Evolutionary conservation across 2,329 filamentous ascomycete genomes (phyloP), one percentile per base, ranked within the genome.

Genomic region (Talaromyces albobiverticillius): DNA sequence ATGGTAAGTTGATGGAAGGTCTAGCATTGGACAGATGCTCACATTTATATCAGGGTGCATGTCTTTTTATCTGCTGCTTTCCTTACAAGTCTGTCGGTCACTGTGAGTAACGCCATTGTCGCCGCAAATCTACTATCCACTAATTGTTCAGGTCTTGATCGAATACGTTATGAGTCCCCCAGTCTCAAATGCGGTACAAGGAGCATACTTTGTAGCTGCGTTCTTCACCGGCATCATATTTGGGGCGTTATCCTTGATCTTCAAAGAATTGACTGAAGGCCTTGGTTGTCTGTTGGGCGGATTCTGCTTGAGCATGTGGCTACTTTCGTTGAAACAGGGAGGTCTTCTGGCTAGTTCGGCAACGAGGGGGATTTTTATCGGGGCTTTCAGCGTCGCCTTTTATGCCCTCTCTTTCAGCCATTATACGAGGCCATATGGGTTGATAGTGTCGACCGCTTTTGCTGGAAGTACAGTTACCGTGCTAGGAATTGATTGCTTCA

Each of bases 401-500:
- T 94, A 89, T 65, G 82, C 78, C n/a, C 76, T 91, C 22, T 94
- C 90, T 46, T 90, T 92, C 67, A 90, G 83, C 62, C 87, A 82
- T 46, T 85, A 86, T 65, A 95, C 90, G 0, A 82, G 90, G 40
- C 83, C 84, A 10, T 93, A 93, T 70, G 87, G 85, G 1, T 74
- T 95, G 46, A 93, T 96, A 34, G 76, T 77, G 11, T 83, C 83
- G 46, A 90, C 90, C 11, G 83, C 92, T 0, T 95, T 96, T 66
- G 81, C 84, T 4, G 93, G 93, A 7, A 87, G 90, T 3, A 96
- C 90, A 0, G 83, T 83, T 3, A 79, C 87, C 1, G 82, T 95
- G 13, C 72, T 97, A 2, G 93, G 93, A 2, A 88, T 97, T 55
- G 93, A 97, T 68, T 95, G 90, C 70, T 95, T 93, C 63, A 93